Percentiles rank a stretch among this genome's conserved stretches.
These are phyloP conservation scores for Corylus americana DNA, from an alignment of 306 rosid species.

Conservation along the genomic window DNA sequence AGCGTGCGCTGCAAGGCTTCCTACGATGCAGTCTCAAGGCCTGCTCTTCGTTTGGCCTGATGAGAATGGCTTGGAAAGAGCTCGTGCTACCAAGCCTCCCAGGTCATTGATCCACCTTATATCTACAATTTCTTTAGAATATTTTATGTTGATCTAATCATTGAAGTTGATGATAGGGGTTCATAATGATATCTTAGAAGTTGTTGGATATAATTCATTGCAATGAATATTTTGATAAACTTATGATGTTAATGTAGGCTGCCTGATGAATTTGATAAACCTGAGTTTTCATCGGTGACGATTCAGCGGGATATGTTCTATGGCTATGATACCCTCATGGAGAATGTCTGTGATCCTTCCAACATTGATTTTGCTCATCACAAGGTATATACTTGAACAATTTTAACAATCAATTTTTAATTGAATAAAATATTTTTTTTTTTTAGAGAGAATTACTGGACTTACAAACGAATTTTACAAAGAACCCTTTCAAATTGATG, in stretches of 20 bases:
- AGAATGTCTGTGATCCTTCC: conserved; percentile 96
- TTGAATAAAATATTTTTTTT: not conserved
- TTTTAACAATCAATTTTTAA: not conserved
- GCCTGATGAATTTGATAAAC: conserved; percentile 77
- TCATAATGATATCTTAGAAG: not conserved
- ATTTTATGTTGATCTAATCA: conserved; percentile 9
- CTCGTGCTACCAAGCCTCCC: conserved; percentile 75
- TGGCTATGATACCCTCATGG: conserved; percentile 97
- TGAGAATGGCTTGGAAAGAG: conserved; percentile 95
- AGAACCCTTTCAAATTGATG: too few species aligned
- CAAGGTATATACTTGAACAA: conserved; percentile 52
- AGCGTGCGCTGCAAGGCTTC: conserved; percentile 83
- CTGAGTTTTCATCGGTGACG: conserved; percentile 89
- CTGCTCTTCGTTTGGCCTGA: conserved; percentile 98
- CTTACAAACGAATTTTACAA: too few species aligned
- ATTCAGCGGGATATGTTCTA: conserved; percentile 99
- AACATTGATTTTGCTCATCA: conserved; percentile 98
- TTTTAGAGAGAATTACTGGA: not conserved
- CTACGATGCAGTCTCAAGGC: conserved; percentile 88
- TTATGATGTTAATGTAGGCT: conserved; percentile 54
- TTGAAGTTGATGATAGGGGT: conserved; percentile 19
- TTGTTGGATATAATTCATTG: not conserved
- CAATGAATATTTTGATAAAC: conserved; percentile 14
- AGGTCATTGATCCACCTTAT: conserved; percentile 44
- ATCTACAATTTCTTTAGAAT: conserved; percentile 8